Evolutionary conservation across 371 early-diverging fungal species (phyloP).

Genomic region (Syncephalastrum racemosum): DNA sequence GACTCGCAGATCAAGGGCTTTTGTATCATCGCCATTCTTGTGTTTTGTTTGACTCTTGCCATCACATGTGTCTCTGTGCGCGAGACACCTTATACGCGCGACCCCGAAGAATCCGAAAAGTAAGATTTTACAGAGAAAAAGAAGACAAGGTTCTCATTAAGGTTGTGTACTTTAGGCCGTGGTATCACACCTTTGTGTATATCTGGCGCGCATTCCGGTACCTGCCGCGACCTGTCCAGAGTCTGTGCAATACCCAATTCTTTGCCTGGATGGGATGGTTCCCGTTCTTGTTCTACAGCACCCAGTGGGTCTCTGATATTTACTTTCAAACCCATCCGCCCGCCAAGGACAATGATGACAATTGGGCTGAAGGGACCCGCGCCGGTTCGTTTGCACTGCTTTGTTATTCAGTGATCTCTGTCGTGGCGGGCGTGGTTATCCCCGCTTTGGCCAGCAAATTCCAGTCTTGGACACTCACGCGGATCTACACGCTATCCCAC

Average conservation of each 20-base stretch:
- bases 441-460: constrained; percentile 28
- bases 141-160: too few species aligned
- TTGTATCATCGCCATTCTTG: constrained; percentile 59
- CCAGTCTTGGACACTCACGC: too few species aligned
- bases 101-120: too few species aligned
- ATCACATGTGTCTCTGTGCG: constrained; percentile 41
- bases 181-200: constrained; percentile 52
- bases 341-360: constrained; percentile 17
- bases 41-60: constrained; percentile 51
- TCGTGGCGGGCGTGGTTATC: constrained; percentile 56
- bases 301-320: constrained; percentile 61
- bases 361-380: constrained; percentile 56
- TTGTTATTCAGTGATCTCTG: constrained; percentile 63
- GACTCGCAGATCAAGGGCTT: constrained; percentile 67
- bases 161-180: too few species aligned
- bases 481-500: constrained; percentile 43
- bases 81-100: too few species aligned
- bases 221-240: constrained; percentile 62
- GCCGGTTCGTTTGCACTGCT: constrained; percentile 76
- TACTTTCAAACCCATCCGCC: constrained; percentile 41
- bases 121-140: constrained; percentile 10
- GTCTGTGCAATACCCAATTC: constrained; percentile 78
- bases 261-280: constrained; percentile 92
- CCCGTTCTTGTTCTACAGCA: constrained; percentile 67
- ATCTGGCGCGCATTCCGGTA: constrained; percentile 60